Evolutionary conservation across 495 filamentous ascomycete genomes (phyloP).

Genomic region (Jackrogersella minutella): DNA sequence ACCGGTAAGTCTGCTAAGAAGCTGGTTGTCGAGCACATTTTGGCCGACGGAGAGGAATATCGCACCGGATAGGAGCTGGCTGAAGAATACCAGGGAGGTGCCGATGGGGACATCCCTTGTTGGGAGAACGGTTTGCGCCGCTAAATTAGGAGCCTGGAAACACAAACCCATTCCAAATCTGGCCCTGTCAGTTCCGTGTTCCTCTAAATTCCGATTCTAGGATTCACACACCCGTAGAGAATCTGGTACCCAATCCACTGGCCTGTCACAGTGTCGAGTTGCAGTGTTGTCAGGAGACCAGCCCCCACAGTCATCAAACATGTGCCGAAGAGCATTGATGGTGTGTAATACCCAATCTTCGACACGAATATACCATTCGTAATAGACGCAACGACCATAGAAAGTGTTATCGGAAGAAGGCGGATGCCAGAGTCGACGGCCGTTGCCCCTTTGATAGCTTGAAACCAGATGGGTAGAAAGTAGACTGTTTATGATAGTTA

Average conservation of each 20-base stretch:
- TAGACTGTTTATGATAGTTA: conserved; percentile 46
- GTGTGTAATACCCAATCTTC: conserved; percentile 67
- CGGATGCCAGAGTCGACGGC: conserved; percentile 62
- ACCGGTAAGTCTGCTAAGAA: conserved; percentile 53
- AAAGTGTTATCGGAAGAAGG: conserved; percentile 56
- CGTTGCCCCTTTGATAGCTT: conserved; percentile 65
- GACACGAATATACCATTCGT: conserved; percentile 56
- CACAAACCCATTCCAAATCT: conserved; percentile 53
- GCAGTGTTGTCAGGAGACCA: conserved; percentile 70
- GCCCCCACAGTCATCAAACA: conserved; percentile 66
- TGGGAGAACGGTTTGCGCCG: conserved; percentile 71
- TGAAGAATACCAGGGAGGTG: conserved; percentile 72
- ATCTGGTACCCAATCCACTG: conserved; percentile 76
- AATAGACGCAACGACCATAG: conserved; percentile 50
- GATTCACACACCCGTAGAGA: conserved; percentile 63
- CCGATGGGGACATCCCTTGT: conserved; percentile 70
- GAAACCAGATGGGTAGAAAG: conserved; percentile 73
- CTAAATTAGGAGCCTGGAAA: conserved; percentile 55
- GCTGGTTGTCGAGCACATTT: conserved; percentile 65
- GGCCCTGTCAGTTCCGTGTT: neutral
- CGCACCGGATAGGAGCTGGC: conserved; percentile 68
- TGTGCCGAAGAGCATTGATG: conserved; percentile 61
- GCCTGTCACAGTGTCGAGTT: conserved; percentile 54
- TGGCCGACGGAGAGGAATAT: conserved; percentile 69
- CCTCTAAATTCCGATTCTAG: neutral